Evolutionary conservation across 331 rosid species (phyloP).

Genomic region (Malus hybrid): DNA sequence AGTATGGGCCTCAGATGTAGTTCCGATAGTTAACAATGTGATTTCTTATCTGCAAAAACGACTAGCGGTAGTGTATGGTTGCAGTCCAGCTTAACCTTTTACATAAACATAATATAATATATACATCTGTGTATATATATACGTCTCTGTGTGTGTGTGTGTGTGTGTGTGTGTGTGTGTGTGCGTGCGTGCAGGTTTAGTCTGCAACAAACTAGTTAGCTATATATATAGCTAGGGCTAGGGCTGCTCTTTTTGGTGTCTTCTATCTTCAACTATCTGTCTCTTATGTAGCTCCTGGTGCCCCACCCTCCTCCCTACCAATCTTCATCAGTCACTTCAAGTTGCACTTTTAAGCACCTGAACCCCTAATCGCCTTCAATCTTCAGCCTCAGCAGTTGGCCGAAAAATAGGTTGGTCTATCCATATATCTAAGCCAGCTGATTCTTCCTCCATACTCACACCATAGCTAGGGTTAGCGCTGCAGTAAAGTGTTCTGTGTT

Average conservation of each 20-base stretch:
- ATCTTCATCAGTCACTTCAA: constrained; percentile 23
- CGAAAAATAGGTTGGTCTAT: constrained; percentile 1
- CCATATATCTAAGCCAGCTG: not conserved
- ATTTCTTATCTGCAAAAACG: constrained; percentile 1
- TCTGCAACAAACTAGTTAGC: not conserved
- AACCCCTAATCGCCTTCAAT: constrained; percentile 16
- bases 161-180: too few species aligned
- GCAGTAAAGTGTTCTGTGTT: not conserved
- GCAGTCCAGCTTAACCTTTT: constrained; percentile 27
- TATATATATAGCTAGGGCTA: not conserved
- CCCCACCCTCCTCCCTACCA: not conserved
- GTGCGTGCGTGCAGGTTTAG: not conserved
- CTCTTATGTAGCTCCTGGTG: constrained; percentile 13
- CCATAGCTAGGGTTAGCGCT: not conserved
- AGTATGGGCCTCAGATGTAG: constrained; percentile 3
- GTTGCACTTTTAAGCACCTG: constrained; percentile 41
- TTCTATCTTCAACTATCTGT: constrained; percentile 6
- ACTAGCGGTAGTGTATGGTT: constrained; percentile 1
- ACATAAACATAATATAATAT: not conserved
- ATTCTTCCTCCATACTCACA: not conserved
- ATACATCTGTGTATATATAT: too few species aligned
- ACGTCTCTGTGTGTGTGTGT: too few species aligned
- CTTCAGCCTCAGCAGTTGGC: constrained; percentile 11
- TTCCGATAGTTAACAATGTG: constrained; percentile 11
- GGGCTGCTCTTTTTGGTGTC: constrained; percentile 10